Percentiles rank a stretch among this genome's conserved stretches.
These are phyloP conservation scores for Fusarium sp. DNA, from an alignment of 2,329 filamentous ascomycete species.

Conservation along the genomic window DNA sequence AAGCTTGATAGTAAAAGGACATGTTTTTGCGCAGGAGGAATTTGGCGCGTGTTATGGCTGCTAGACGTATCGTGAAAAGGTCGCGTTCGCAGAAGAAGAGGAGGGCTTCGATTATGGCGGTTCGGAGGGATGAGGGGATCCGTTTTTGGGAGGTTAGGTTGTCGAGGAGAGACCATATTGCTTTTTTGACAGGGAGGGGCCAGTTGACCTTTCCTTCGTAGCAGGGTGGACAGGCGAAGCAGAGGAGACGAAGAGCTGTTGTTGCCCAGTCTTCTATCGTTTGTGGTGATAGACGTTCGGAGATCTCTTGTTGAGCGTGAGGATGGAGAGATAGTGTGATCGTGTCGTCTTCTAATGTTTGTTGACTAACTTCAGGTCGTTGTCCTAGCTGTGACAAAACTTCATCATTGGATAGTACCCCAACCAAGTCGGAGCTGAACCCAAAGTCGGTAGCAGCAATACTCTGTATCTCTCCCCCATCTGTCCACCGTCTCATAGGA, in stretches of 20 bases:
- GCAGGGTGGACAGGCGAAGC: conserved; percentile 48
- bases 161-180: conserved; percentile 46
- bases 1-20: conserved; percentile 50
- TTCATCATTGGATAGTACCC: conserved; percentile 32
- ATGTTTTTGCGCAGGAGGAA: conserved; percentile 43
- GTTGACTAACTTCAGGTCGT: conserved; percentile 26
- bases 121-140: conserved; percentile 24
- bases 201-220: conserved; percentile 49
- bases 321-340: conserved; percentile 36
- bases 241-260: conserved; percentile 41
- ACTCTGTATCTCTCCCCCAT: conserved; percentile 44
- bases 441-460: conserved; percentile 41
- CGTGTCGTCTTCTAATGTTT: conserved; percentile 33
- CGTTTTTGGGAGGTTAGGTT: conserved; percentile 22
- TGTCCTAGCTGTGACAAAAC: conserved; percentile 3
- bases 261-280: conserved; percentile 36
- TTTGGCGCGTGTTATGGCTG: conserved; percentile 44
- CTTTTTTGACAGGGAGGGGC: conserved; percentile 40
- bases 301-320: not conserved
- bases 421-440: conserved; percentile 34
- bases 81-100: conserved; percentile 50
- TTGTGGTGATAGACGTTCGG: conserved; percentile 16
- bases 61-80: conserved; percentile 39
- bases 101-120: conserved; percentile 44
- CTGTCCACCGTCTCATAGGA: conserved; percentile 43